Evolutionary conservation across 1,284 basidiomycete species (phyloP).

Genomic region (Ustilago hordei): DNA sequence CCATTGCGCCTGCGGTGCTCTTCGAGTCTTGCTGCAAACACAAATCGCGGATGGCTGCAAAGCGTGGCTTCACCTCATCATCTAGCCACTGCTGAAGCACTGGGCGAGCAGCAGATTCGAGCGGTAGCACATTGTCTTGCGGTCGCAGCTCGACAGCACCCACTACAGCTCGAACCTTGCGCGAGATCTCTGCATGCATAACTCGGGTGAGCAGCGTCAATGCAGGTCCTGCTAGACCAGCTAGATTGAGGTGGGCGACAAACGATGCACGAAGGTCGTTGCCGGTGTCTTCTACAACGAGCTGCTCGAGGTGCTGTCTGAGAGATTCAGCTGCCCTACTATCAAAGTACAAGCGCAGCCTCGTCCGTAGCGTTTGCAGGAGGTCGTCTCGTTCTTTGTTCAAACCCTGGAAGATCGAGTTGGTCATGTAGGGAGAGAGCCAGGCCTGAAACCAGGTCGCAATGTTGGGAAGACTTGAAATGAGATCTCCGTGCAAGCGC

Average conservation of each 20-base stretch:
- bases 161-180: slow-evolving; percentile 37
- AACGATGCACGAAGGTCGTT: slow-evolving; percentile 23
- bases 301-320: slow-evolving; percentile 17
- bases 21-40: slow-evolving; percentile 11
- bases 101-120: slow-evolving; percentile 38
- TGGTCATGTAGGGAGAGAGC: slow-evolving; percentile 27
- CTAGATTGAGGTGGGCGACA: slow-evolving; percentile 18
- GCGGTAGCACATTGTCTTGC: slow-evolving; percentile 28
- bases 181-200: slow-evolving; percentile 34
- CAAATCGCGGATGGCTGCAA: slow-evolving; percentile 29
- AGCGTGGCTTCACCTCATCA: slow-evolving; percentile 34
- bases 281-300: slow-evolving; percentile 9
- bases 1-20: neutral
- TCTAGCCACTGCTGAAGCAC: slow-evolving; percentile 41
- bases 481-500: slow-evolving; percentile 10
- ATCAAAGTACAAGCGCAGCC: slow-evolving; percentile 23
- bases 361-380: slow-evolving; percentile 20
- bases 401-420: slow-evolving; percentile 23
- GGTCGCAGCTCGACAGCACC: slow-evolving; percentile 26
- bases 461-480: slow-evolving; percentile 10
- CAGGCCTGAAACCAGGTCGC: slow-evolving; percentile 30
- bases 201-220: slow-evolving; percentile 36
- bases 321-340: slow-evolving; percentile 16
- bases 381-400: slow-evolving; percentile 9
- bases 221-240: slow-evolving; percentile 26